phyloP scores from a whole-genome alignment of 345 rosid genomes.

The Heritiera fomes region DNA sequence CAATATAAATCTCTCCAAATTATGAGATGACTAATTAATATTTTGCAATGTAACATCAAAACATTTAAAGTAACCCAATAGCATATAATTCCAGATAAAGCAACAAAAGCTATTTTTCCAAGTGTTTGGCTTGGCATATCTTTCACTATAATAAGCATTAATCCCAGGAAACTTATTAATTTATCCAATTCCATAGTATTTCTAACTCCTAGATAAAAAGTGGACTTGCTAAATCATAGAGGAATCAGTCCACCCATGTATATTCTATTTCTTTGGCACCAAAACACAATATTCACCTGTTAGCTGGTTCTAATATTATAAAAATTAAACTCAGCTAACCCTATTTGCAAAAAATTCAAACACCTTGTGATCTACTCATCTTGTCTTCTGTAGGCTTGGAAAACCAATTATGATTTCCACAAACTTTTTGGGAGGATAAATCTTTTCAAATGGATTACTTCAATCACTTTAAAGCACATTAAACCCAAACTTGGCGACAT shows the following conservation, averaged over 20 bases:
- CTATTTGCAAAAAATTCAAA: not conserved
- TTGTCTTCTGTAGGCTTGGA: conserved; percentile 25
- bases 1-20: not conserved
- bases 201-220: not conserved
- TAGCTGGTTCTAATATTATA: not conserved
- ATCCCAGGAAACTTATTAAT: not conserved
- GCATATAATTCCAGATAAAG: not conserved
- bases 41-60: not conserved
- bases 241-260: not conserved
- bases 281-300: not conserved
- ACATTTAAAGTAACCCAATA: not conserved
- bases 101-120: not conserved
- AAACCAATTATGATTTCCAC: conserved; percentile 32
- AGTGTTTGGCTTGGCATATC: not conserved
- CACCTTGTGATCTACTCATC: conserved; percentile 29
- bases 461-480: conserved; percentile 40
- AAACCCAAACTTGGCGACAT: conserved; percentile 29
- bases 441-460: conserved; percentile 48
- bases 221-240: not conserved
- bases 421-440: conserved; percentile 30
- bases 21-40: not conserved
- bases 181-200: not conserved
- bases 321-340: not conserved
- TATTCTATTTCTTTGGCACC: not conserved
- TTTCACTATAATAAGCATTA: not conserved